Conservation (phyloP, 2,329 filamentous ascomycete genomes). For the Alternaria gaisen region DNA sequence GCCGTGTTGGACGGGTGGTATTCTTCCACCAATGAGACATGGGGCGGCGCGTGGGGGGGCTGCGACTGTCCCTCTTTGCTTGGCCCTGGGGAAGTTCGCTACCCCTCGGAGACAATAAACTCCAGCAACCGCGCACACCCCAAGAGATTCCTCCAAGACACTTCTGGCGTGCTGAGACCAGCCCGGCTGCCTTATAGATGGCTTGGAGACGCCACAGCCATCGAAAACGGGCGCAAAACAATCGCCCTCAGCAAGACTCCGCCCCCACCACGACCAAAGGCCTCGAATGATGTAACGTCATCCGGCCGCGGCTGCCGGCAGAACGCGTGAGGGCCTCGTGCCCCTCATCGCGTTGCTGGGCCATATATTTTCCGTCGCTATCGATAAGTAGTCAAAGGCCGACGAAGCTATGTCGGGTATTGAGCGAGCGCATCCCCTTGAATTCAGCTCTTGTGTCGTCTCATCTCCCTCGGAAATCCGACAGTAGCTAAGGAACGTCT, state of each 20-base stretch:
- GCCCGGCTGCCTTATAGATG: neutral
- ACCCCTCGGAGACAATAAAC: slow-evolving; percentile 15
- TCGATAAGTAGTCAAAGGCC: slow-evolving; percentile 34
- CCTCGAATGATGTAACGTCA: slow-evolving; percentile 19
- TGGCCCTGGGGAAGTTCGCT: slow-evolving; percentile 45
- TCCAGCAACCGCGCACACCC: neutral
- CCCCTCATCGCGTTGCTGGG: slow-evolving; percentile 36
- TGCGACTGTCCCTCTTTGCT: slow-evolving; percentile 27
- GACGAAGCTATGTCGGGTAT: slow-evolving; percentile 24
- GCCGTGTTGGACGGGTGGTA: slow-evolving; percentile 18
- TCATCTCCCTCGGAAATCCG: slow-evolving; percentile 1
- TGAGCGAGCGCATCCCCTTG: slow-evolving; percentile 12
- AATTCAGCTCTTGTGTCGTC: slow-evolving; percentile 13
- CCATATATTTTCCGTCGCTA: slow-evolving; percentile 40
- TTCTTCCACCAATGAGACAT: slow-evolving; percentile 44
- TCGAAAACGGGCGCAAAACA: neutral
- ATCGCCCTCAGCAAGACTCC: neutral
- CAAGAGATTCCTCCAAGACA: neutral
- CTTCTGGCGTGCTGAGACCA: neutral
- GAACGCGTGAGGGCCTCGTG: slow-evolving; percentile 32
- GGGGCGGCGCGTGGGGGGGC: slow-evolving; percentile 38
- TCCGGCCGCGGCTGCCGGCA: slow-evolving; percentile 44
- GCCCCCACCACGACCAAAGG: slow-evolving; percentile 7
- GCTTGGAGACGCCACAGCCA: slow-evolving; percentile 1
- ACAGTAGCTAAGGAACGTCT: slow-evolving; percentile 7